Evolutionary conservation across 495 filamentous ascomycete species (phyloP).

Genomic region (Glarea lozoyensis): DNA sequence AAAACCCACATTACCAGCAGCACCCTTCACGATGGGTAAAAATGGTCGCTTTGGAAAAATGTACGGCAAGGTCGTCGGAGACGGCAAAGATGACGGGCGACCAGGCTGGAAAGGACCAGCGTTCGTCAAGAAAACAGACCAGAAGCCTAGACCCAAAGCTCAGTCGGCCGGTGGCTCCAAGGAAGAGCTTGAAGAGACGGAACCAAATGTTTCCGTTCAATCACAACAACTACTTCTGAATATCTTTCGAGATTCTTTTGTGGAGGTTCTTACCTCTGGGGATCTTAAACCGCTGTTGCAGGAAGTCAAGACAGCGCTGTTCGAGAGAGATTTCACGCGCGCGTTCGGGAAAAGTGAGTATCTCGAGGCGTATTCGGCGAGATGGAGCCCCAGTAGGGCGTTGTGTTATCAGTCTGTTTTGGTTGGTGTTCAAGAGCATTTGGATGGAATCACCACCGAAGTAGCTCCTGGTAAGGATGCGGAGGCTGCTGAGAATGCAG

Average conservation of each 20-base stretch:
- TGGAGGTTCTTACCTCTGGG: constrained; percentile 27
- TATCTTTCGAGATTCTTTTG: constrained; percentile 60
- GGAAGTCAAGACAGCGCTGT: constrained; percentile 73
- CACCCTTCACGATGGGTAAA: constrained; percentile 13
- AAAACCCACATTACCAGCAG: background rate
- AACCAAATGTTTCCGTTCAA: constrained; percentile 28
- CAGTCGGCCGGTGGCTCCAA: constrained; percentile 12
- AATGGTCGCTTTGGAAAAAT: constrained; percentile 17
- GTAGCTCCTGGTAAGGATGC: background rate
- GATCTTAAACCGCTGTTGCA: constrained; percentile 55
- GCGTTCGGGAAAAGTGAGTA: constrained; percentile 66
- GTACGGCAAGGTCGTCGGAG: constrained; percentile 20
- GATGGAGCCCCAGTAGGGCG: constrained; percentile 79
- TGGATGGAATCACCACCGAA: constrained; percentile 20
- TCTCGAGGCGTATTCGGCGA: constrained; percentile 70
- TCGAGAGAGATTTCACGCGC: constrained; percentile 68
- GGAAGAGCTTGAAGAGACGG: background rate
- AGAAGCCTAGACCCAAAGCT: constrained; percentile 4
- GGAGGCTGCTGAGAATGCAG: background rate
- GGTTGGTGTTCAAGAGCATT: constrained; percentile 31
- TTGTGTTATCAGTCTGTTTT: constrained; percentile 70
- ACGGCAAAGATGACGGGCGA: constrained; percentile 11
- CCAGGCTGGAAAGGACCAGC: constrained; percentile 17
- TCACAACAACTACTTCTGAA: constrained; percentile 71
- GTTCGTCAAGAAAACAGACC: constrained; percentile 12